Conservation (phyloP, 2,329 filamentous ascomycete species). For the Microsporum canis region DNA sequence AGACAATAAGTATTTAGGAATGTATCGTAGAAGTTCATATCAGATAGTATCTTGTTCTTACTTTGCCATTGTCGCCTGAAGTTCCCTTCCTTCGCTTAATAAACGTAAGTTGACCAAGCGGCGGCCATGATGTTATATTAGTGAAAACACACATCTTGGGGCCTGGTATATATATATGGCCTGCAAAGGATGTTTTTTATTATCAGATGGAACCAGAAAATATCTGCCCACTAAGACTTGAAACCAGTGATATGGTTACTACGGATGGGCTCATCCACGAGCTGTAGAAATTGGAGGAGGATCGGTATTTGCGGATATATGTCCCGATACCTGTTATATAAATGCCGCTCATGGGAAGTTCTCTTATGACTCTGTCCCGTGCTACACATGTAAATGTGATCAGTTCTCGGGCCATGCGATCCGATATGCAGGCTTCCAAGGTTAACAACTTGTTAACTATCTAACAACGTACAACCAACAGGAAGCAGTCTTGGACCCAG, state of each 20-base stretch:
- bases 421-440: too few relatives aligned
- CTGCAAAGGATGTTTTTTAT: slow-evolving; percentile 18
- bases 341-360: too few relatives aligned
- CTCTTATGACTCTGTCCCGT: too few relatives aligned
- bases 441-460: too few relatives aligned
- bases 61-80: slow-evolving; percentile 11
- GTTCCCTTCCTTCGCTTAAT: slow-evolving; percentile 4
- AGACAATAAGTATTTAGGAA: too few relatives aligned
- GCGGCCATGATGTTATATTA: slow-evolving; percentile 53
- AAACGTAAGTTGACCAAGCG: slow-evolving; percentile 54
- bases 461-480: too few relatives aligned
- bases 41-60: slow-evolving; percentile 15
- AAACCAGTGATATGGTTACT: not conserved
- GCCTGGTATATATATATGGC: slow-evolving; percentile 25
- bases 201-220: not conserved
- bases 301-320: not conserved
- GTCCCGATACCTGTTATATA: too few relatives aligned
- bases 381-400: too few relatives aligned
- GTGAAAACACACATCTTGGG: slow-evolving; percentile 42
- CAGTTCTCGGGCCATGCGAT: too few relatives aligned
- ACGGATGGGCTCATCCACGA: not conserved
- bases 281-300: not conserved
- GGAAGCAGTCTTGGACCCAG: too few relatives aligned
- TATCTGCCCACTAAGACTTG: not conserved
- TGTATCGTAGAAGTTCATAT: not conserved